Conservation (phyloP, 2,329 filamentous ascomycete species). For the Trichoderma guizhouense region DNA sequence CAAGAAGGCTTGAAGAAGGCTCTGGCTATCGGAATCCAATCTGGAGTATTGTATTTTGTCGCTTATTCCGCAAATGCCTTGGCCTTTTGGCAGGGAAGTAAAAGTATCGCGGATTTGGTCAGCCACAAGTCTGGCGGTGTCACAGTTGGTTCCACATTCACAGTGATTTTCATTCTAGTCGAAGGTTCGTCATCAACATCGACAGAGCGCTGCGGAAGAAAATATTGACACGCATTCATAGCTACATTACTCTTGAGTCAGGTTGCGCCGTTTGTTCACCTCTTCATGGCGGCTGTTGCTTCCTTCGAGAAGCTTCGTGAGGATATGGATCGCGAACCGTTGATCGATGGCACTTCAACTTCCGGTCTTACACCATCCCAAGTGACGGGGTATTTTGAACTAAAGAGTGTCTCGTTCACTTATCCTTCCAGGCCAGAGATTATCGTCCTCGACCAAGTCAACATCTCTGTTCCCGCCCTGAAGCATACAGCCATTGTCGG, state of each 20-base stretch:
- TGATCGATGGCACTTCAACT: constrained; percentile 37
- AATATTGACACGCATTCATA: constrained; percentile 22
- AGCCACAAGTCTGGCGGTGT: constrained; percentile 34
- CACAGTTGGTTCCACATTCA: constrained; percentile 47
- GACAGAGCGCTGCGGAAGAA: not conserved
- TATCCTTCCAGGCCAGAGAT: constrained; percentile 47
- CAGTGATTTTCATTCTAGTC: constrained; percentile 53
- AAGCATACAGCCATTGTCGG: constrained; percentile 69
- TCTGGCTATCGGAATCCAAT: constrained; percentile 51
- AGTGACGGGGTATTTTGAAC: constrained; percentile 21
- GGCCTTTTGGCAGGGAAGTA: constrained; percentile 64
- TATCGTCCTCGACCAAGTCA: constrained; percentile 50
- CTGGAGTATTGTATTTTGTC: constrained; percentile 64
- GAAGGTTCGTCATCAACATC: constrained; percentile 36
- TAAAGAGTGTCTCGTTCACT: constrained; percentile 36
- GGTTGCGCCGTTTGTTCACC: constrained; percentile 56
- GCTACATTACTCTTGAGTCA: constrained; percentile 56
- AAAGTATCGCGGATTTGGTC: constrained; percentile 30
- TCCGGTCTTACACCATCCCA: constrained; percentile 37
- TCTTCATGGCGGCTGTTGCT: constrained; percentile 52
- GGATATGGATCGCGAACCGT: constrained; percentile 49
- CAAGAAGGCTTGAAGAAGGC: constrained; percentile 54
- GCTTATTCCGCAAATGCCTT: constrained; percentile 62
- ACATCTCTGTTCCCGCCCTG: constrained; percentile 51
- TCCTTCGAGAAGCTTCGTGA: constrained; percentile 51